Conservation (phyloP, 2,329 filamentous ascomycete genomes). For the Lecanosticta acicola region DNA sequence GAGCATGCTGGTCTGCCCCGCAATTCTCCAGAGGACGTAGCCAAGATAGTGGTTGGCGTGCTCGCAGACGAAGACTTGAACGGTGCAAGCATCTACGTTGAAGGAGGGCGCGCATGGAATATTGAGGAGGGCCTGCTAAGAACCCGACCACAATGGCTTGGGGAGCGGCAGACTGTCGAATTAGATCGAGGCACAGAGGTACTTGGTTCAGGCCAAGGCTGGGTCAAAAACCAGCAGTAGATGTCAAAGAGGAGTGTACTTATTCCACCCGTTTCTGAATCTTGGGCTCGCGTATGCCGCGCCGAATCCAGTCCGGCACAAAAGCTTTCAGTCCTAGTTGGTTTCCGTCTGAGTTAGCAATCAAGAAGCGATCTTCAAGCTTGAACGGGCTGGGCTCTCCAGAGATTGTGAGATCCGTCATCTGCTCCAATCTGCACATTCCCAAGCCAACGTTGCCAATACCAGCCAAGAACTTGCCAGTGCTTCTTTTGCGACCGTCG, state of each 20-base stretch:
- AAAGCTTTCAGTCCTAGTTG: slow-evolving; percentile 52
- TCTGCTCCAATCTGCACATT: slow-evolving; percentile 79
- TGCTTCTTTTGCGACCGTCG: slow-evolving; percentile 56
- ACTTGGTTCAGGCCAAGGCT: slow-evolving; percentile 24
- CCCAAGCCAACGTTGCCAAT: slow-evolving; percentile 83
- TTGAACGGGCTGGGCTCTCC: slow-evolving; percentile 59
- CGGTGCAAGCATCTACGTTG: slow-evolving; percentile 41
- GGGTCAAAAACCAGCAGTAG: slow-evolving; percentile 8
- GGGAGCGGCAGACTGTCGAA: slow-evolving; percentile 34
- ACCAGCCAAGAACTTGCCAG: slow-evolving; percentile 73
- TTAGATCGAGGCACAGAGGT: slow-evolving; percentile 36
- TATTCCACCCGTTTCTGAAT: slow-evolving; percentile 34
- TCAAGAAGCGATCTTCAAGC: slow-evolving; percentile 49
- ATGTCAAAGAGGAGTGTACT: slow-evolving; percentile 3
- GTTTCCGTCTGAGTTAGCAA: slow-evolving; percentile 22
- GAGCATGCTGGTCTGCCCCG: slow-evolving; percentile 36
- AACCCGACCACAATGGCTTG: slow-evolving; percentile 41
- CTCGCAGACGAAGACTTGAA: slow-evolving; percentile 34
- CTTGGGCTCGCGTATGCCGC: slow-evolving; percentile 39
- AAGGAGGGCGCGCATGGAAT: slow-evolving; percentile 41
- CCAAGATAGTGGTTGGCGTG: slow-evolving; percentile 35
- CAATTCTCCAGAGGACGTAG: slow-evolving; percentile 39
- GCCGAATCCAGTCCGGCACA: slow-evolving; percentile 68
- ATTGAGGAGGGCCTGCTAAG: slow-evolving; percentile 40
- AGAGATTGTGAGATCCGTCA: slow-evolving; percentile 73